Evolutionary conservation across 441 rosid genomes (phyloP).

Genomic region (Breynia disticha): DNA sequence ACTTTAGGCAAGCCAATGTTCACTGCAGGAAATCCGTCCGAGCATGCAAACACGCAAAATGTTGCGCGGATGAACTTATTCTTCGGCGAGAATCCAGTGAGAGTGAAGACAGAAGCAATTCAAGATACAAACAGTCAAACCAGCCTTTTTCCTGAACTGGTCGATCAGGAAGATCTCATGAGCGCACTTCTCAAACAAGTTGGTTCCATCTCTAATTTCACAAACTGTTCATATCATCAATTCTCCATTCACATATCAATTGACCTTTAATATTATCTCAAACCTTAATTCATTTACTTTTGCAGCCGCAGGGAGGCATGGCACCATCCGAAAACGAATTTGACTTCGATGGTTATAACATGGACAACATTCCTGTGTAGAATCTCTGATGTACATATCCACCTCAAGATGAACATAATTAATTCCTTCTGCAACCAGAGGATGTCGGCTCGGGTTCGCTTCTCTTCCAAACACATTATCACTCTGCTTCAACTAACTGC

Average conservation of each 20-base stretch:
- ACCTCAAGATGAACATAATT: constrained; percentile 14
- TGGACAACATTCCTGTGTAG: constrained; percentile 70
- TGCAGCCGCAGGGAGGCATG: constrained; percentile 52
- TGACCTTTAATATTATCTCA: neutral
- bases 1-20: constrained; percentile 24
- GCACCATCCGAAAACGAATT: constrained; percentile 57
- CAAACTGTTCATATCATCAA: constrained; percentile 6
- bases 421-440: constrained; percentile 14
- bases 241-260: no score
- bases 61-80: constrained; percentile 26
- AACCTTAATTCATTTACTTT: constrained; percentile 9
- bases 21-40: constrained; percentile 23
- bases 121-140: constrained; percentile 31
- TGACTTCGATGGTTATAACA: constrained; percentile 65
- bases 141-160: constrained; percentile 43
- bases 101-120: constrained; percentile 56
- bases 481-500: constrained; percentile 10
- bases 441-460: constrained; percentile 12
- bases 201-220: constrained; percentile 8
- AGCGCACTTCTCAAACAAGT: constrained; percentile 81
- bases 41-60: constrained; percentile 25
- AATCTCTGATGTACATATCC: constrained; percentile 29
- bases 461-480: constrained; percentile 7
- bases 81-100: constrained; percentile 36
- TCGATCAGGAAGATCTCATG: constrained; percentile 81